Percentiles rank a stretch among this genome's conserved stretches.
Evolutionary conservation across 345 rosid species (phyloP).

Genomic region (Trapa incisa): DNA sequence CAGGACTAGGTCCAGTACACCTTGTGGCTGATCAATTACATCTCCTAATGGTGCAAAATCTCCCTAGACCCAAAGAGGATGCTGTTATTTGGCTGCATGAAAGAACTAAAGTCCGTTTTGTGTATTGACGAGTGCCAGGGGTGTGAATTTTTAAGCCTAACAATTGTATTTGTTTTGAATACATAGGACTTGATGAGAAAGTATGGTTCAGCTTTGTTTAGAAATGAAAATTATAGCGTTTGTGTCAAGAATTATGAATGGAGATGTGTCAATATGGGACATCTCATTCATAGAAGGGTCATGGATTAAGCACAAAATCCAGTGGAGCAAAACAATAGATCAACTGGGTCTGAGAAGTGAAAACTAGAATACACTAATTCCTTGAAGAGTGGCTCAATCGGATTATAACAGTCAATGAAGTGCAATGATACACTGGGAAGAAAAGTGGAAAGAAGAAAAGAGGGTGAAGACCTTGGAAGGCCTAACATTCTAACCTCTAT

Average conservation of each 20-base stretch:
- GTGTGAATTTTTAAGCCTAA: background rate
- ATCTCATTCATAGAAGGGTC: too few relatives aligned
- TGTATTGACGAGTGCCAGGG: background rate
- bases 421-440: too few relatives aligned
- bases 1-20: conserved; percentile 27
- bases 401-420: too few relatives aligned
- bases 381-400: background rate
- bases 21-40: background rate
- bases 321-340: background rate
- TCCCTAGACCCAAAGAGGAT: background rate
- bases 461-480: too few relatives aligned
- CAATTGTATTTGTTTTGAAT: background rate
- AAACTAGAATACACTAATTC: background rate
- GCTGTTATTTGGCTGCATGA: background rate
- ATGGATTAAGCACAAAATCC: background rate
- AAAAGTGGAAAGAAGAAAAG: too few relatives aligned
- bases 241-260: too few relatives aligned
- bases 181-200: too few relatives aligned
- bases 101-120: background rate
- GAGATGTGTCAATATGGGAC: too few relatives aligned
- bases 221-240: too few relatives aligned
- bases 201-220: background rate
- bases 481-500: too few relatives aligned
- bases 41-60: background rate
- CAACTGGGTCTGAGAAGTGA: background rate